Base-by-base conservation (phyloP, 192 early-diverging fungal genomes). In the Funneliformis mosseae region DNA sequence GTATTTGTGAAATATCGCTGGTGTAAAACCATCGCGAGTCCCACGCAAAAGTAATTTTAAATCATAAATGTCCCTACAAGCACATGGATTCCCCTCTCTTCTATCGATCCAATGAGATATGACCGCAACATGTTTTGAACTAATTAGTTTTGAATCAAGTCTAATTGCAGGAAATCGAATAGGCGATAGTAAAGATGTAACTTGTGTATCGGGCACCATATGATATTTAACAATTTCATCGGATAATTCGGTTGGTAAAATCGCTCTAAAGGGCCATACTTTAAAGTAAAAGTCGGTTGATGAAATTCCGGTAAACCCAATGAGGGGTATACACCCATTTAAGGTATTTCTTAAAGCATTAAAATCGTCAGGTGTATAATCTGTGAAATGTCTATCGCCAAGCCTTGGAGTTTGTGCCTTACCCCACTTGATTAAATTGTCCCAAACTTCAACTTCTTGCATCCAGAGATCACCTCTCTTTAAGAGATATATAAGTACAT, bases 401-500 rank as follows among this genome's bases (percentile, higher is more conserved):
- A 67, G 16, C n/a, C 4, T 33, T 16, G 42, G 7, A 25, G 63
- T 64, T 45, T 64, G 33, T 5, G 76, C 71, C 14, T 21, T 73
- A 18, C 62, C 76, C 76, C 76, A 77, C 43, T 33, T 63, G n/a
- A 77, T 46, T 11, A 66, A 1, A 45, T 38, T 8, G 16, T 77
- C 27, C 76, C 76, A 77, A 0, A 77, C 14, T 66, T 43, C 60
- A 25, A 5, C 33, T 77, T 77, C 76, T 5, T 67, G 25, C 43
- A 77, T 67, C 4, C 18, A 21, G 18, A 67, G n/a, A 45, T 67
- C 45, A 43, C 66, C 62, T 1, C 8, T 5, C 23, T 77, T 38
- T 50, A 78, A 69, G 25, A 64, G 41, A 18, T 41, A 33, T 27
- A 76, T 38, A 38, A 76, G 18, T 28, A 76, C 28, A 27, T 61